Evolutionary conservation across 208 protist genomes (phyloP), one percentile per base, ranked within the genome.

Genomic region (Trypanosomatidae sp.): DNA sequence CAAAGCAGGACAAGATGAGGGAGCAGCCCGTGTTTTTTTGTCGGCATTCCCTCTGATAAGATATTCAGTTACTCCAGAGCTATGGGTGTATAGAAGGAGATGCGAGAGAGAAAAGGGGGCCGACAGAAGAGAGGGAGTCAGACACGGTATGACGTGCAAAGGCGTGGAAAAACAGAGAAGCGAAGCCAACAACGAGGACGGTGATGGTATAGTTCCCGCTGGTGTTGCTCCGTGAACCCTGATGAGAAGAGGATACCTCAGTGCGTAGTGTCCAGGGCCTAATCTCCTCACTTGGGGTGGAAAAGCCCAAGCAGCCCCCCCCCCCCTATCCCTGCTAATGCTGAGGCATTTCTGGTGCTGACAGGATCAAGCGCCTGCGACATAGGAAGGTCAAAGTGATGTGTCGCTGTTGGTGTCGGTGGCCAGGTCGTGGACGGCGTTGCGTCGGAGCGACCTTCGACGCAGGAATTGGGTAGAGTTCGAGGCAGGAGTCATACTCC

Each of bases 71-170:
- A 39, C 17, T 53, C 19, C 17, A 22, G 19, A 13, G 33, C 13
- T 28, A 22, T 36, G 19, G 52, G 5, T 49, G 17, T 36, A 72
- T 64, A 69, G 25, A 66, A 64, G 66, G 53, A 68, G 64, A 66
- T 6, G 36, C 36, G 62, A 13, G 41, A 10, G 62, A 49, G 41
- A 44, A 19, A 50, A 2, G 36, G 46, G 69, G 36, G 46, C 4
- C 36, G 36, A 33, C 66, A 74, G 73, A 62, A 75, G 30, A 70
- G 17, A 52, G 55, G 44, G 66, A 74, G 68, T 19, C 6, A 53
- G 62, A 43, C 9, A 36, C 10, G 2, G 49, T 59, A 41, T 59
- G 15, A 33, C 30, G 64, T 12, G 22, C 60, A 36, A 33, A 6
- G 19, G 28, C 9, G n/a, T 41, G 12, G 15, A 53, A 7, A 52